phyloP scores from a whole-genome alignment of 139 green algal genomes.

The Chlorella sp. region DNA sequence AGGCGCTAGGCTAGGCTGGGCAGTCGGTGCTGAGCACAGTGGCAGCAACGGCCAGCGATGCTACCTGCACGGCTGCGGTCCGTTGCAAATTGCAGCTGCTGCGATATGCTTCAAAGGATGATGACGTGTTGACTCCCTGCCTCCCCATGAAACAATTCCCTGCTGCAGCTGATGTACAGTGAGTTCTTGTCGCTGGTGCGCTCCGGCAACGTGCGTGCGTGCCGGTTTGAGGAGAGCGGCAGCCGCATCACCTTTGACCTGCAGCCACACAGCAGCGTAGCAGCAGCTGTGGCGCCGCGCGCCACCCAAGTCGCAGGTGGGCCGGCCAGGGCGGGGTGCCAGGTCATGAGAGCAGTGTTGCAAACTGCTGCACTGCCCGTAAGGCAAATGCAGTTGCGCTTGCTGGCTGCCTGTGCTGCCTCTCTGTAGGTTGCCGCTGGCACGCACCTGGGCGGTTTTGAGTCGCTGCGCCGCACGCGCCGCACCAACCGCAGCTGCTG shows the following conservation, averaged over 20 bases:
- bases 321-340: background rate
- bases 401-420: too few relatives aligned
- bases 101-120: background rate
- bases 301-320: background rate
- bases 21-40: background rate
- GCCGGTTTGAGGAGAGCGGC: slow-evolving; percentile 67
- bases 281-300: background rate
- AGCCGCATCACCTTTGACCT: slow-evolving; percentile 75
- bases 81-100: background rate
- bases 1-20: background rate
- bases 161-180: slow-evolving; percentile 68
- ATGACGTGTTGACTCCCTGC: background rate
- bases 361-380: too few relatives aligned
- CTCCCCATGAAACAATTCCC: background rate
- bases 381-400: too few relatives aligned
- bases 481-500: too few relatives aligned
- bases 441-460: too few relatives aligned
- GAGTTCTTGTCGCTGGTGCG: slow-evolving; percentile 79
- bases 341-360: too few relatives aligned
- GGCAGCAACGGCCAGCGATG: background rate
- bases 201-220: slow-evolving; percentile 57
- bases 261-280: slow-evolving; percentile 14
- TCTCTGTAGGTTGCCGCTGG: too few relatives aligned
- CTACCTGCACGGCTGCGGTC: too few relatives aligned
- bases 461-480: too few relatives aligned